Conservation (phyloP, 2,329 filamentous ascomycete species). For the Hypoxylon sp. region DNA sequence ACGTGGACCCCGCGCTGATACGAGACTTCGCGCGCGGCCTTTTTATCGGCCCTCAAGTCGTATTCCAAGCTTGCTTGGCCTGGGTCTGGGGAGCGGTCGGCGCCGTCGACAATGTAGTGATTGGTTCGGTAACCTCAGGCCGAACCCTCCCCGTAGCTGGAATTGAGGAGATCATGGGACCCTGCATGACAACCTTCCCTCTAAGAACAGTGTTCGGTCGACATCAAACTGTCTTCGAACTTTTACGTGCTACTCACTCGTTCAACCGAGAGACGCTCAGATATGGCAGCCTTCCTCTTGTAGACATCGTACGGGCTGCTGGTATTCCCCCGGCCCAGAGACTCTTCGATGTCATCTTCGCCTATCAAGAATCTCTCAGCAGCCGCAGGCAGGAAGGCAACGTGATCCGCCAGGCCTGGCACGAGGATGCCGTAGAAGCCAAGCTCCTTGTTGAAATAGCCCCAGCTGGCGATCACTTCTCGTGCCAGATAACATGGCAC, state of each 20-base stretch:
- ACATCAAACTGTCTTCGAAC: constrained; percentile 61
- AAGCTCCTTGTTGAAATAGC: constrained; percentile 79
- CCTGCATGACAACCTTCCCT: constrained; percentile 80
- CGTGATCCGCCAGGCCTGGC: constrained; percentile 62
- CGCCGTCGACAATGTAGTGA: constrained; percentile 70
- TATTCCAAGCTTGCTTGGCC: constrained; percentile 77
- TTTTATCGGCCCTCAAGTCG: constrained; percentile 69
- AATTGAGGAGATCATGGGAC: constrained; percentile 79
- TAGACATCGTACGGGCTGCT: constrained; percentile 71
- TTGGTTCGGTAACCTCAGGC: constrained; percentile 85
- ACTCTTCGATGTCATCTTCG: constrained; percentile 80
- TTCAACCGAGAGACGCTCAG: constrained; percentile 71
- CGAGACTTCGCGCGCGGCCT: constrained; percentile 49
- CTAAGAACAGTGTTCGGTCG: constrained; percentile 68
- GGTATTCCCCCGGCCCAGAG: constrained; percentile 61
- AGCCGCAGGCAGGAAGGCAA: constrained; percentile 38
- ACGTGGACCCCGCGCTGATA: constrained; percentile 47
- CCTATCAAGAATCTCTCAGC: constrained; percentile 80
- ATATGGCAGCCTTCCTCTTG: constrained; percentile 69
- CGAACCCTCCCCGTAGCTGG: constrained; percentile 74
- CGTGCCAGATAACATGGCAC: constrained; percentile 58
- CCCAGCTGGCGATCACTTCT: constrained; percentile 57
- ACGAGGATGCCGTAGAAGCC: constrained; percentile 78
- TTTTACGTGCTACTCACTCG: constrained; percentile 70
- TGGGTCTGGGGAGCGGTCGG: constrained; percentile 71